These are phyloP conservation scores for Sisymbrium altissimum DNA, from an alignment of 345 rosid species.

Conservation along the genomic window DNA sequence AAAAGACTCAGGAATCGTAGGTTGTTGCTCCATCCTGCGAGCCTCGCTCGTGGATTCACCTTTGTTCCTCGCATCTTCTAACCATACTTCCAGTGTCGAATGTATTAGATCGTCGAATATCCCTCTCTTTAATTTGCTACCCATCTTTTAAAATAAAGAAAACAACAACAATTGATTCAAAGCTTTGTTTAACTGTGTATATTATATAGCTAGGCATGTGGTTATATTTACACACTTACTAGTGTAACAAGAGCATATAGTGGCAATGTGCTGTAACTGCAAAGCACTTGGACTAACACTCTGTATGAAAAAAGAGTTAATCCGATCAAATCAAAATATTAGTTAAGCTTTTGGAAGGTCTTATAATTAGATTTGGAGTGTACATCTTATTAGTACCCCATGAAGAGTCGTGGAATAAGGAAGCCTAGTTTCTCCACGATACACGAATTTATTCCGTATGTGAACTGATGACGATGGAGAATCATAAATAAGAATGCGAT, in stretches of 20 bases:
- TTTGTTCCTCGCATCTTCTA: background rate
- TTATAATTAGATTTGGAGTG: background rate
- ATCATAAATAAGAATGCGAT: background rate
- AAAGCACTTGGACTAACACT: conserved; percentile 74
- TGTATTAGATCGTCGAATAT: conserved; percentile 38
- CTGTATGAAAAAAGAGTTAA: conserved; percentile 38
- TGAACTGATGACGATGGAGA: conserved; percentile 30
- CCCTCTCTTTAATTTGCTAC: conserved; percentile 54
- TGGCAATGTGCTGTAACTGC: conserved; percentile 88
- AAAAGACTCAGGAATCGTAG: conserved; percentile 5
- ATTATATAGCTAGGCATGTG: too few species aligned
- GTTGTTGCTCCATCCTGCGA: conserved; percentile 27
- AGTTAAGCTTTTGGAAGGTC: background rate
- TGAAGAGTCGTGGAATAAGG: conserved; percentile 66
- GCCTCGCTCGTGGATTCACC: conserved; percentile 23
- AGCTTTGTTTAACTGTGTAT: background rate
- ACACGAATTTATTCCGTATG: conserved; percentile 84
- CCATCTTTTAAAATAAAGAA: conserved; percentile 47
- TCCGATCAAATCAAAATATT: background rate
- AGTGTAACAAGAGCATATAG: conserved; percentile 62
- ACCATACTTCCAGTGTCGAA: conserved; percentile 32
- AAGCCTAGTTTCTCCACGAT: conserved; percentile 65
- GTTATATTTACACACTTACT: too few species aligned
- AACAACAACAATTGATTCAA: background rate
- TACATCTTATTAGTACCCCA: conserved; percentile 48